Percentiles rank a stretch among this genome's conserved stretches.
Evolutionary conservation across 257 asterid species (phyloP).

Genomic region (Nicotiana paniculata): DNA sequence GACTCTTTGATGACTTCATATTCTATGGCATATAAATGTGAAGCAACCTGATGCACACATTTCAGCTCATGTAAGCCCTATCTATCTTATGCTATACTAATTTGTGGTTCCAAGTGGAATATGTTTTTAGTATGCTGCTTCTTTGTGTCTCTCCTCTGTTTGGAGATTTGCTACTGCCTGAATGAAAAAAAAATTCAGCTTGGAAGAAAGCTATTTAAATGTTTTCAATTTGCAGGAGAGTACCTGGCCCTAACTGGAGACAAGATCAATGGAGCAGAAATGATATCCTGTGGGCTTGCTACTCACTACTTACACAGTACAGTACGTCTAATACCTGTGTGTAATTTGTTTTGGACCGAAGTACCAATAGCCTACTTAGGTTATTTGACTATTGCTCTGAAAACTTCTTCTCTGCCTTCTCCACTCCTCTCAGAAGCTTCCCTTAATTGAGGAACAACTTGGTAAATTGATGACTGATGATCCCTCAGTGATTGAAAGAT

Average conservation of each 20-base stretch:
- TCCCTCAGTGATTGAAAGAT: constrained; percentile 75
- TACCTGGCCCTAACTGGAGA: constrained; percentile 88
- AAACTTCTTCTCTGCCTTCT: constrained; percentile 9
- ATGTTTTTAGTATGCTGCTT: not conserved
- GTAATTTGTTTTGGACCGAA: not conserved
- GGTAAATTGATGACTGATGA: constrained; percentile 70
- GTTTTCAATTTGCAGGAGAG: constrained; percentile 53
- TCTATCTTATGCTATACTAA: not conserved
- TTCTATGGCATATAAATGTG: not conserved
- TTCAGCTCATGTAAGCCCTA: not conserved
- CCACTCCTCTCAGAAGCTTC: constrained; percentile 58
- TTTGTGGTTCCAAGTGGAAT: not conserved
- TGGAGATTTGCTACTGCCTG: not conserved
- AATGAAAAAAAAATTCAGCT: not conserved
- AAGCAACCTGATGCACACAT: not conserved
- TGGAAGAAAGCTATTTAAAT: not conserved
- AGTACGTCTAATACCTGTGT: constrained; percentile 26
- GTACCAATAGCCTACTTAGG: constrained; percentile 5
- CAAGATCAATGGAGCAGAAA: constrained; percentile 76
- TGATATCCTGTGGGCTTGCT: constrained; percentile 93
- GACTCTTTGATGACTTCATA: not conserved
- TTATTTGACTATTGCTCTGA: not conserved
- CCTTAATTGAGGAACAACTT: constrained; percentile 75
- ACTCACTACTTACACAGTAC: constrained; percentile 56
- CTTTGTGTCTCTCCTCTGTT: not conserved